Evolutionary conservation across 2,329 filamentous ascomycete genomes (phyloP), one percentile per base, ranked within the genome.

Genomic region (Pseudocercospora fuligena): DNA sequence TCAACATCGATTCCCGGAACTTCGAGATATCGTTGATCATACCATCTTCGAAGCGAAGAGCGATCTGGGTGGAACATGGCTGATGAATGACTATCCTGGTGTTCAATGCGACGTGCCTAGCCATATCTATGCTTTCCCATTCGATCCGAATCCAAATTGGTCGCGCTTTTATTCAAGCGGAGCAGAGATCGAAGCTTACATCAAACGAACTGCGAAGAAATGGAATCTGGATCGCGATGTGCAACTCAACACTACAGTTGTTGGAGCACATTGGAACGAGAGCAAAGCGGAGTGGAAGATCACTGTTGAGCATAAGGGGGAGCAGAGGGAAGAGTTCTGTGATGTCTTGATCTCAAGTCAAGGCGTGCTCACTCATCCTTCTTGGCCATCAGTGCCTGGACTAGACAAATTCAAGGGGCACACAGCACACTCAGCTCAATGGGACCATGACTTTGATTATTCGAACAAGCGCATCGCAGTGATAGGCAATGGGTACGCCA

Each of bases 161-260:
- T 51, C 61, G 6, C 47, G 61, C 6, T 78, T 80, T n/a, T 82
- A 80, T 58, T 77, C 78, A 5, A 72, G 72, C 21, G 79, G 79
- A 1, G 66, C 72, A 0, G 80, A 82, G 67, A 82, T 82, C 16
- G 70, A 74, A 6, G 74, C 78, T 1, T 82, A 82, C 61, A 78
- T 81, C 71, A 74, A 80, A 56, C 63, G 69, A 2, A 76, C 74
- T 5, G 78, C 77, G 2, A 73, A 68, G 25, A 80, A 81, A 64
- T 77, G 78, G 62, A 74, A 77, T 19, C 73, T 82, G 0, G 77
- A 79, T 61, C 70, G 75, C 5, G 74, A 80, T 49, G 64, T 82
- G 16, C 74, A 79, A 29, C 68, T 80, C 23, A 61, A 61, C 8
- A 61, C 53, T 11, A 63, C 43, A 14, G 62, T 70, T 27, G 57